Evolutionary conservation across 2,329 filamentous ascomycete species (phyloP).

Genomic region (Grosmannia serpens): DNA sequence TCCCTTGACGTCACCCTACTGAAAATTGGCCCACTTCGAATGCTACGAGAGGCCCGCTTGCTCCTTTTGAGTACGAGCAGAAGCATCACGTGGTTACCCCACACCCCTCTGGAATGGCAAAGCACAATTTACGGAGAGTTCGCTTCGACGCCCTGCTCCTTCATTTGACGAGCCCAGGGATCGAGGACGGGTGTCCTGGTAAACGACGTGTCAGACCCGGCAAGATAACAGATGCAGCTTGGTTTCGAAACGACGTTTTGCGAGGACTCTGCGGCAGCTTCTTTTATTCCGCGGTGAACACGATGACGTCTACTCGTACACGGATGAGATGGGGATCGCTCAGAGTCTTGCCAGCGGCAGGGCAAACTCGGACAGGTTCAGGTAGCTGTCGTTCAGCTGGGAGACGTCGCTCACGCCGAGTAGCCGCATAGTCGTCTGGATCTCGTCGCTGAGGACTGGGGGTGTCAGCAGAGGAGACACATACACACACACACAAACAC

Average conservation of each 20-base stretch:
- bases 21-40: neutral
- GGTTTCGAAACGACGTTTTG: too few species aligned
- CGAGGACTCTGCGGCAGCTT: too few species aligned
- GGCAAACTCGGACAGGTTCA: constrained; percentile 1
- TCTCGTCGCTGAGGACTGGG: constrained; percentile 8
- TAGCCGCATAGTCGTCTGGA: constrained; percentile 8
- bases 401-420: constrained; percentile 4
- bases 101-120: neutral
- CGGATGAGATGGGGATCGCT: neutral
- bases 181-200: neutral
- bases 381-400: constrained; percentile 2
- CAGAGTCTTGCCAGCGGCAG: neutral
- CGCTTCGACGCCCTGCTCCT: neutral
- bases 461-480: neutral
- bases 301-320: neutral
- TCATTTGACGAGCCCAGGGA: too few species aligned
- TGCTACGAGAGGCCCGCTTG: too few species aligned
- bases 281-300: neutral
- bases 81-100: neutral
- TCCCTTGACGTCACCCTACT: neutral
- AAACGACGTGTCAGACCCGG: neutral
- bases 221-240: too few species aligned
- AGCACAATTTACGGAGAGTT: neutral
- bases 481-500: neutral
- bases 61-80: too few species aligned